Percentiles rank a stretch among this genome's conserved stretches.
Evolutionary conservation across 352 stramenopile genomes (phyloP).

Genomic region (Phytophthora constricta): DNA sequence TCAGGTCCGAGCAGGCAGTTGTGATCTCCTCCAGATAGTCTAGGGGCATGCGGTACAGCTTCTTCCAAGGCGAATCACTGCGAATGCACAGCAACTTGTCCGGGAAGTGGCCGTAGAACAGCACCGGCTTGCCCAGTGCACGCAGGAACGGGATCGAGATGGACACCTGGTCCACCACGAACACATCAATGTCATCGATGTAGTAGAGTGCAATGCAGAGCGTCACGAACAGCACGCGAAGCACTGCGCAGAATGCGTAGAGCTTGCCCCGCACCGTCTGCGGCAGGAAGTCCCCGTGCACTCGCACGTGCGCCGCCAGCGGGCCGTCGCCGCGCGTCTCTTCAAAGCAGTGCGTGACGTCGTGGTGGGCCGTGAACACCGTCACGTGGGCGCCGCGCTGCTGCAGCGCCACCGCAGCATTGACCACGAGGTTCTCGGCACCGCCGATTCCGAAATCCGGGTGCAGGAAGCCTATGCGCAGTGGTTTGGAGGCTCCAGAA

Average conservation of each 20-base stretch:
- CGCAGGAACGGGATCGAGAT: slow-evolving; percentile 81
- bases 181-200: slow-evolving; percentile 65
- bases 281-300: slow-evolving; percentile 96
- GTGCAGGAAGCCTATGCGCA: slow-evolving; percentile 96
- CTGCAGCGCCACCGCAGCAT: slow-evolving; percentile 89
- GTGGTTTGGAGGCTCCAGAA: slow-evolving; percentile 12
- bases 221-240: slow-evolving; percentile 95
- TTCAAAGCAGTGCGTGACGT: slow-evolving; percentile 95
- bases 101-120: slow-evolving; percentile 99
- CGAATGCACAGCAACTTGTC: slow-evolving; percentile 95
- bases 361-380: slow-evolving; percentile 97
- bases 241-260: slow-evolving; percentile 93
- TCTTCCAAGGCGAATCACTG: slow-evolving; percentile 72
- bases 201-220: slow-evolving; percentile 53
- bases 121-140: slow-evolving; percentile 78
- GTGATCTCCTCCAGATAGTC: slow-evolving; percentile 95
- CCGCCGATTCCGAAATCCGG: slow-evolving; percentile 98
- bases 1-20: slow-evolving; percentile 91
- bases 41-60: slow-evolving; percentile 91
- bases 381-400: slow-evolving; percentile 81
- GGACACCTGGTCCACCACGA: slow-evolving; percentile 87
- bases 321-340: slow-evolving; percentile 87
- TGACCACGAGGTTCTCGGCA: slow-evolving; percentile 95
- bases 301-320: slow-evolving; percentile 80
- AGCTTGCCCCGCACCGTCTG: slow-evolving; percentile 85